phyloP scores from a whole-genome alignment of 1,139 yeast species.

The Maudiozyma humilis region DNA sequence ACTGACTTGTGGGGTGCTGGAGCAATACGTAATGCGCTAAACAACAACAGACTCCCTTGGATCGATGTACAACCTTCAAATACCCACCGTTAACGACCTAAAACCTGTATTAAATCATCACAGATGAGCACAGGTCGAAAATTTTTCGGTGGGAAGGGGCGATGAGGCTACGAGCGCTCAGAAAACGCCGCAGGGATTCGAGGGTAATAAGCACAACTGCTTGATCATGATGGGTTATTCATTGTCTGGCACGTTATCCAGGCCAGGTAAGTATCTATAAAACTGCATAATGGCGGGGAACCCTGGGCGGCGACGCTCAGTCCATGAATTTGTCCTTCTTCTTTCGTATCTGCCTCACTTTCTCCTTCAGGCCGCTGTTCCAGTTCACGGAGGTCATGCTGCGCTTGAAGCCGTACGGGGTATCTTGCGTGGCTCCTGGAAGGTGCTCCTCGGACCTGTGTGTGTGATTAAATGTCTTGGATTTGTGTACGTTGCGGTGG shows the following conservation, averaged over 20 bases:
- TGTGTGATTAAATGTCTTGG: neutral
- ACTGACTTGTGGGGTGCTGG: too few species aligned
- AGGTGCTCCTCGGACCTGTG: slow-evolving; percentile 26
- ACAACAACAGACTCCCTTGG: too few species aligned
- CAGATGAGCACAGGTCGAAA: neutral
- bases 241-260: too few species aligned
- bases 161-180: neutral
- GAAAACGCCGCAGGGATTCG: neutral
- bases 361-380: slow-evolving; percentile 35
- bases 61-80: too few species aligned
- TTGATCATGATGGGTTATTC: too few species aligned
- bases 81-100: too few species aligned
- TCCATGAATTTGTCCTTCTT: slow-evolving; percentile 13
- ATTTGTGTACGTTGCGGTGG: neutral
- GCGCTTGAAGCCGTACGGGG: slow-evolving; percentile 34
- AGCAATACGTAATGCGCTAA: neutral
- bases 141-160: neutral
- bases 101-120: too few species aligned
- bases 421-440: slow-evolving; percentile 17
- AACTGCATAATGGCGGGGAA: neutral
- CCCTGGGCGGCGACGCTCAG: too few species aligned
- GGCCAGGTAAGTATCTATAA: neutral
- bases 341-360: slow-evolving; percentile 31
- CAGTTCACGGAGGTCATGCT: slow-evolving; percentile 35
- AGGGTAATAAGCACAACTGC: too few species aligned